Evolutionary conservation across 1,139 yeast species (phyloP), one percentile per base, ranked within the genome.

Genomic region (Zygoascus hellenicus): DNA sequence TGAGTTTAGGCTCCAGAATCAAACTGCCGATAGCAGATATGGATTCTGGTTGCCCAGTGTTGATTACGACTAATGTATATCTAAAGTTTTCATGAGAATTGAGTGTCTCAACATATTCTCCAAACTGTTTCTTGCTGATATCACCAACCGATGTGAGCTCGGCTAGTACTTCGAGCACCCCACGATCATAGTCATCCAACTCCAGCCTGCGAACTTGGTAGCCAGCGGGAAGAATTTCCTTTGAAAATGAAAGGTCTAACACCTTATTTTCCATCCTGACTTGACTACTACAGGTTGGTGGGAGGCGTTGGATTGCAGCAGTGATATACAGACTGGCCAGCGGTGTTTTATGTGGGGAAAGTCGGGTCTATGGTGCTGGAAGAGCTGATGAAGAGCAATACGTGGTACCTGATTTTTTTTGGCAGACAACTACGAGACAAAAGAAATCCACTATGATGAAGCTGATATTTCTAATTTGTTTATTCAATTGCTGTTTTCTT

Each of bases 61-160:
- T 52, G 38, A 71, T 66, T 42, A 80, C 75, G 16, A 79, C 81
- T 46, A 73, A 65, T 3, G 79, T 78, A 49, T 69, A 15, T 32
- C 34, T 2, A 16, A 38, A 11, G 37, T 33, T 31, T 26, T 31
- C 26, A 17, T 42, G 39, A n/a, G 33, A 26, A n/a, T 46, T 15
- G 26, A 38, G 34, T 11, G 31, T 14, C 81, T 76, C 51, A 69
- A 66, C 62, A 38, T 73, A 66, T 11, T 64, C 66, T 10, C 54
- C 58, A 58, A 76, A 79, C 46, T 63, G 58, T 26, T 52, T 58
- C 45, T 59, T 54, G 6, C 75, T 54, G 42, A 80, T 68, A 2
- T 70, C 66, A 2, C 83, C 84, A 2, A 79, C 83, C 0, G 76
- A 68, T n/a, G 84, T 79, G 55, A 80, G 67, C 29, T 69, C 78